Conservation (phyloP, 176 grass and related monocot genomes). For the Rhynchospora breviuscula region DNA sequence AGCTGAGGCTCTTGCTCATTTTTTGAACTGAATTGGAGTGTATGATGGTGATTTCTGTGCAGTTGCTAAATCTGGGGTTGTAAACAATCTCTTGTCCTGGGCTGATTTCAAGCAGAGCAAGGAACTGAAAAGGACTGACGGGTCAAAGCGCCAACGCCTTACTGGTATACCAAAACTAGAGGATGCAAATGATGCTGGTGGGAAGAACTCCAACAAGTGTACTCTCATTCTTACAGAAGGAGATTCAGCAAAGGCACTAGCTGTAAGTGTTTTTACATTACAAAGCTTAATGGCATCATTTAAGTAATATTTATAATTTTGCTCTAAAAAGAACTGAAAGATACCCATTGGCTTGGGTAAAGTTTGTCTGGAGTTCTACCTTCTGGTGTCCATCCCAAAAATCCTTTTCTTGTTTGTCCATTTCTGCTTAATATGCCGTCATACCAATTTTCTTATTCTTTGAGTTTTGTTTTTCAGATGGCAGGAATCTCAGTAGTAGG, state of each 20-base stretch:
- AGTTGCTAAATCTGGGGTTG: slow-evolving; percentile 61
- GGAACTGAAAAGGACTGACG: slow-evolving; percentile 90
- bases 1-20: neutral
- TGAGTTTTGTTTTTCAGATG: slow-evolving; percentile 43
- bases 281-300: neutral
- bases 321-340: neutral
- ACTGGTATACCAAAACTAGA: slow-evolving; percentile 74
- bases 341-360: neutral
- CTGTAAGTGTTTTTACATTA: slow-evolving; percentile 37
- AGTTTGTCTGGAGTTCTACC: neutral
- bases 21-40: neutral
- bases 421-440: neutral
- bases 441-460: neutral
- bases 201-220: slow-evolving; percentile 56
- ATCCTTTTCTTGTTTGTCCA: neutral
- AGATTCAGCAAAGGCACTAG: slow-evolving; percentile 93
- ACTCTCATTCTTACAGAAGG: slow-evolving; percentile 95
- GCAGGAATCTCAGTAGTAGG: slow-evolving; percentile 61
- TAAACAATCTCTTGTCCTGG: slow-evolving; percentile 65
- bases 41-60: neutral
- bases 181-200: slow-evolving; percentile 92
- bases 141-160: slow-evolving; percentile 63
- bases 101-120: slow-evolving; percentile 86
- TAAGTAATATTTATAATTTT: neutral
- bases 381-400: neutral